Evolutionary conservation across 2,329 filamentous ascomycete genomes (phyloP).

Genomic region (Lasiodiplodia citricola): DNA sequence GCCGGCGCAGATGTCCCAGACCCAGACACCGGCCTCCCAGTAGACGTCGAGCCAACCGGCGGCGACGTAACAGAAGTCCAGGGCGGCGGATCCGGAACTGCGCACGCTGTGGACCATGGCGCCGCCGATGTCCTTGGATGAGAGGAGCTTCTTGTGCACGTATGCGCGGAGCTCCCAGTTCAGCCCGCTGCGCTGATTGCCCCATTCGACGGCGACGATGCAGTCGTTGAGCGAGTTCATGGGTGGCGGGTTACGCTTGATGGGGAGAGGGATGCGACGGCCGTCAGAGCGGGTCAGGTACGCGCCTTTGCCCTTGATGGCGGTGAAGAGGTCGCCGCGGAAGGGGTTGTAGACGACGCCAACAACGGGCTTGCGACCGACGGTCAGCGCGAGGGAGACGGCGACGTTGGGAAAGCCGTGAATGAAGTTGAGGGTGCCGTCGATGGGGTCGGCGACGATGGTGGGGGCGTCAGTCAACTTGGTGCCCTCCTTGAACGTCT

Average conservation of each 20-base stretch:
- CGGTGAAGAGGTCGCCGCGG: conserved; percentile 42
- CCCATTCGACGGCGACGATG: conserved; percentile 45
- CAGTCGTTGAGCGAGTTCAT: conserved; percentile 40
- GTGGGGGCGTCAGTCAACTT: conserved; percentile 40
- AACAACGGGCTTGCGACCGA: conserved; percentile 41
- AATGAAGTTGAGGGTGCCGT: conserved; percentile 48
- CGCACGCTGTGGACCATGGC: conserved; percentile 43
- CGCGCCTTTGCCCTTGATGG: conserved; percentile 40
- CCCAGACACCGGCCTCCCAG: conserved; percentile 45
- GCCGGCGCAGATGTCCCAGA: conserved; percentile 46
- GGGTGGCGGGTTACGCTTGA: conserved; percentile 35
- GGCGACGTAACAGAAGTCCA: conserved; percentile 48
- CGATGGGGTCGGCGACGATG: conserved; percentile 46
- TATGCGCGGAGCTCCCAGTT: conserved; percentile 44
- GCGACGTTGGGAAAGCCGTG: conserved; percentile 45
- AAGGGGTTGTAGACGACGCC: conserved; percentile 45
- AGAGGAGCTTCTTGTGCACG: conserved; percentile 39
- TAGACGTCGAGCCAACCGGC: conserved; percentile 42
- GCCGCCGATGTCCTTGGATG: conserved; percentile 36
- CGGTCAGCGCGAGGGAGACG: conserved; percentile 39
- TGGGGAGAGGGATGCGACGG: conserved; percentile 36
- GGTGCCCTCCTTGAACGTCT: conserved; percentile 39
- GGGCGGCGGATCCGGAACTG: conserved; percentile 42
- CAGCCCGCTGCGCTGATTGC: conserved; percentile 41
- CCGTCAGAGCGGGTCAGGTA: conserved; percentile 35